Evolutionary conservation across 306 rosid genomes (phyloP).

Genomic region (Hylodesmum podocarpum): DNA sequence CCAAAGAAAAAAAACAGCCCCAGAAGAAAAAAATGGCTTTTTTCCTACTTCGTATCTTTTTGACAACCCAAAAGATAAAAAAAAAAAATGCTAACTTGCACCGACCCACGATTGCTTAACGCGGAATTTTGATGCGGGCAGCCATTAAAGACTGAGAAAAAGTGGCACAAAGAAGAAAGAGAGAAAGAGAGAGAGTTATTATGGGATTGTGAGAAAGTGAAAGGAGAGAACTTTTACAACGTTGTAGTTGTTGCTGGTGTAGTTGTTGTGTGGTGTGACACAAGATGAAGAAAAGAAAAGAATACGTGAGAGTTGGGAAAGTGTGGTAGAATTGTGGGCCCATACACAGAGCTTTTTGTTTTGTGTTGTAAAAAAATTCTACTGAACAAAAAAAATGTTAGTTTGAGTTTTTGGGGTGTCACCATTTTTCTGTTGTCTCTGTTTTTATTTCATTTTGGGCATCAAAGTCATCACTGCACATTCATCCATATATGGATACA

Average conservation of each 20-base stretch:
- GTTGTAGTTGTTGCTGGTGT: slow-evolving; percentile 38
- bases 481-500: neutral
- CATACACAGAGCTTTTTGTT: slow-evolving; percentile 4
- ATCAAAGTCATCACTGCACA: neutral
- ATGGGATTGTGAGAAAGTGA: slow-evolving; percentile 29
- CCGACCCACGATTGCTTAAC: slow-evolving; percentile 62
- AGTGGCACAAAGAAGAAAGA: slow-evolving; percentile 30
- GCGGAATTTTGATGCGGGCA: slow-evolving; percentile 48
- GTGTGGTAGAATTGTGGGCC: slow-evolving; percentile 17
- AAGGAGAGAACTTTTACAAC: slow-evolving; percentile 35
- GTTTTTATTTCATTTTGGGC: neutral
- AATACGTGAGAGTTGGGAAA: slow-evolving; percentile 69
- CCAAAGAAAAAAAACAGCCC: neutral
- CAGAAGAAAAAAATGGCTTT: slow-evolving; percentile 22
- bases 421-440: slow-evolving; percentile 8
- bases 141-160: slow-evolving; percentile 74
- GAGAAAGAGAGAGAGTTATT: neutral
- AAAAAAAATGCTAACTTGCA: slow-evolving; percentile 52
- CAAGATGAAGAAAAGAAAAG: slow-evolving; percentile 45
- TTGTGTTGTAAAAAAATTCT: neutral
- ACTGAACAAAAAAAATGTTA: neutral
- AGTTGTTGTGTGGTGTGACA: slow-evolving; percentile 31
- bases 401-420: neutral
- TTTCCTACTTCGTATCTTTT: slow-evolving; percentile 49
- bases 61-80: slow-evolving; percentile 61